A percentile compares a stretch with the other conserved stretches of the same genome.
These are phyloP conservation scores for Dactylellina cionopaga DNA, from an alignment of 2,329 filamentous ascomycete species.

Conservation along the genomic window DNA sequence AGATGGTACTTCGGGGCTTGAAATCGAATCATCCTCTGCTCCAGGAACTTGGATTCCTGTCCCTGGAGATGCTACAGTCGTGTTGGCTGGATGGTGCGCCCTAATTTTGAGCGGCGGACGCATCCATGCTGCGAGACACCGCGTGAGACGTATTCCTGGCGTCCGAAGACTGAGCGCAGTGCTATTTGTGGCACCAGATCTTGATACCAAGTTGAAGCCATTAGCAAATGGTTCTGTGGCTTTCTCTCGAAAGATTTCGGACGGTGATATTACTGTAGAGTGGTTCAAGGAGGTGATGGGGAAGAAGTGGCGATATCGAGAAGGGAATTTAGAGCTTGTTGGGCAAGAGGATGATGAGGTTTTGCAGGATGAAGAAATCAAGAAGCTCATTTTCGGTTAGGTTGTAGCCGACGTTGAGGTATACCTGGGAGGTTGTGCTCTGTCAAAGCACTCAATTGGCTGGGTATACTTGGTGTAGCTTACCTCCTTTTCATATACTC, in stretches of 20 bases:
- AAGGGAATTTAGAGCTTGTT: slow-evolving; percentile 8
- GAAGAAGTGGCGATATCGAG: slow-evolving; percentile 17
- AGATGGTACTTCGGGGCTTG: slow-evolving; percentile 8
- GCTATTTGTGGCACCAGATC: slow-evolving; percentile 2
- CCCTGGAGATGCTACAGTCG: slow-evolving; percentile 9
- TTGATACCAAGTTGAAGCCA: slow-evolving; percentile 9
- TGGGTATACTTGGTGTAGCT: no score
- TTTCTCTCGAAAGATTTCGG: slow-evolving; percentile 4
- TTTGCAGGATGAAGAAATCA: slow-evolving; percentile 10
- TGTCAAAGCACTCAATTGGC: no score
- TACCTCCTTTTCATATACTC: no score
- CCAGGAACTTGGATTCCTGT: slow-evolving; percentile 3
- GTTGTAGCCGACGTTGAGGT: no score
- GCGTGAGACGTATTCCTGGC: slow-evolving; percentile 6
- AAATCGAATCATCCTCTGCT: neutral
- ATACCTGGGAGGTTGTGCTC: no score
- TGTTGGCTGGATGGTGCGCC: slow-evolving; percentile 6
- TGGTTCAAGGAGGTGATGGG: slow-evolving; percentile 29
- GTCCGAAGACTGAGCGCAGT: slow-evolving; percentile 1
- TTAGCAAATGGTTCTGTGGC: neutral
- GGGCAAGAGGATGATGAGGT: neutral
- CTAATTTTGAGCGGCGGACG: neutral
- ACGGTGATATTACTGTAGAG: slow-evolving; percentile 1
- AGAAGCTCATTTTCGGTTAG: slow-evolving; percentile 2
- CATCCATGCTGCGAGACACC: neutral